Evolutionary conservation across 805 yeast genomes (phyloP).

Genomic region (Zygotorulaspora florentina): DNA sequence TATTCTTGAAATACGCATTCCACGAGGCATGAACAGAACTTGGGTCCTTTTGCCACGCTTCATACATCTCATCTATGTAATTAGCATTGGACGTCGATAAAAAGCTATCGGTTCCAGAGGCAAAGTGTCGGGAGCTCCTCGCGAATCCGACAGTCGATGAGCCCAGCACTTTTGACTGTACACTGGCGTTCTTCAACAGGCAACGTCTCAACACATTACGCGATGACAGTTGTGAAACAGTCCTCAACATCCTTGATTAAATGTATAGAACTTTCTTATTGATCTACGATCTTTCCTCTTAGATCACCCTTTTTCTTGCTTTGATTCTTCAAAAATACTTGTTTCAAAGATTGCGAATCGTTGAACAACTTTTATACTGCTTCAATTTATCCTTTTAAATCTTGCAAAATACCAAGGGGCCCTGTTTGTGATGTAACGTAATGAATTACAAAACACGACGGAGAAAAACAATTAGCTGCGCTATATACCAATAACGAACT

Average conservation of each 20-base stretch:
- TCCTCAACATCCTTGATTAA: slow-evolving; percentile 12
- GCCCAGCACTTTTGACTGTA: background rate
- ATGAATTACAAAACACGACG: background rate
- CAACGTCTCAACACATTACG: slow-evolving; percentile 14
- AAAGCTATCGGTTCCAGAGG: slow-evolving; percentile 56
- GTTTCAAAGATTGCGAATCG: background rate
- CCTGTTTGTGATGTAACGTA: background rate
- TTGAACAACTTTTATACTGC: background rate
- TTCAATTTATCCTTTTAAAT: background rate
- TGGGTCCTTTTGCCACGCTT: slow-evolving; percentile 91
- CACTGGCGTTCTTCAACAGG: slow-evolving; percentile 4
- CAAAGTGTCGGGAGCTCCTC: slow-evolving; percentile 10
- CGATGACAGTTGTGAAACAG: slow-evolving; percentile 13
- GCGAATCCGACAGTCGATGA: background rate
- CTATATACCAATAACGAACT: background rate
- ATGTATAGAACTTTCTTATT: slow-evolving; percentile 1
- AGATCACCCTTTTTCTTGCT: background rate
- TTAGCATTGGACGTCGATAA: slow-evolving; percentile 79
- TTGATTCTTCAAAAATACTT: background rate
- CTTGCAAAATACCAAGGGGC: background rate
- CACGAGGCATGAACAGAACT: slow-evolving; percentile 89
- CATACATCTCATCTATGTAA: slow-evolving; percentile 97
- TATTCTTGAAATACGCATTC: slow-evolving; percentile 93
- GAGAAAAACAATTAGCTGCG: background rate
- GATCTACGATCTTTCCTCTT: background rate